Base-by-base conservation (phyloP, 2,329 filamentous ascomycete genomes). In the Didymella sp. region DNA sequence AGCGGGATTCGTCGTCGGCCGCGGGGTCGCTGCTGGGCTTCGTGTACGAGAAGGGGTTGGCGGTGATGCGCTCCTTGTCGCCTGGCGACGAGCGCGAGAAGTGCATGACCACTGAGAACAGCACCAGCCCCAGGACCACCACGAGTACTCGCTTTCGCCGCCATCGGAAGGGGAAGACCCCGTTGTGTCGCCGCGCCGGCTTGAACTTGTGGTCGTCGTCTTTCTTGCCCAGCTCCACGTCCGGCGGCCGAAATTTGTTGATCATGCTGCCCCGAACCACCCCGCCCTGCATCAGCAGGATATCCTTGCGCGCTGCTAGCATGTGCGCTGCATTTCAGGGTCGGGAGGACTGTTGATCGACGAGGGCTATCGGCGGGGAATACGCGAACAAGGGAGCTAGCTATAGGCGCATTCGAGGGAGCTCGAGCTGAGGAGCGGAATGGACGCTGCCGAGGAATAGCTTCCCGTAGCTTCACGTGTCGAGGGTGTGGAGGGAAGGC, bases 201-300 rank as follows among this genome's bases (percentile, higher is more conserved):
- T 76, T 79, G 51, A 54, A 68, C 38, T 44, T 45, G 72, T 85
- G 83, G 72, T 87, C 85, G 72, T 88, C 86, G 73, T 88, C 82
- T 70, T 85, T 85, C 76, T 88, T 88, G 55, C 85, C 85, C 57
- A 87, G 79, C 79, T 88, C 85, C 75, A 86, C 85, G 69, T 88
- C 86, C 56, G 77, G 80, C 22, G 78, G 72, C 64, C 61, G 59
- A 73, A 57, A 37, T 6, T 37, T 37, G 33, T 11, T 19, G n/a
- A 37, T 19, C 73, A 76, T 75, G 63, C 52, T 71, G 56, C 63
- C 60, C 37, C 68, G 50, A 28, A 66, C 67, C 30, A 63, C 57
- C 41, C 66, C 63, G 45, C 69, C 63, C 56, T 67, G 64, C 58
- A 73, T 41, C 68, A 73, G 41, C 68, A 38, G 19, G 52, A 60